These are phyloP conservation scores for Neurospora sp. DNA, from an alignment of 495 filamentous ascomycete species.

Conservation along the genomic window DNA sequence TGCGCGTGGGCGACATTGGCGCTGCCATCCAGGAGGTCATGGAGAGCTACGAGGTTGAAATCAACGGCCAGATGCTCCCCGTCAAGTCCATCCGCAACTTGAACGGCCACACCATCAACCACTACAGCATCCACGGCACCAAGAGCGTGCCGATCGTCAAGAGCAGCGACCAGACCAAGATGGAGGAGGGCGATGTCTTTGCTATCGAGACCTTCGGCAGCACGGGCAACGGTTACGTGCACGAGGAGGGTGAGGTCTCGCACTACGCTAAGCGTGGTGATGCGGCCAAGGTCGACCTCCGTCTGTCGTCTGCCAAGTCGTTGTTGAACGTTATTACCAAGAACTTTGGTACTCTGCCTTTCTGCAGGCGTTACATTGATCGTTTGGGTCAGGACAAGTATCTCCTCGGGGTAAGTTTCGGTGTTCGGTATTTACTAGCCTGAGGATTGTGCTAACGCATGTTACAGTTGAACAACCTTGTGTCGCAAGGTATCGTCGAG, in stretches of 20 bases:
- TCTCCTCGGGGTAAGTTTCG: conserved; percentile 58
- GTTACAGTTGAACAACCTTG: conserved; percentile 77
- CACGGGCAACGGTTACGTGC: conserved; percentile 78
- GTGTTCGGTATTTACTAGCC: neutral
- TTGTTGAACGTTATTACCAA: conserved; percentile 79
- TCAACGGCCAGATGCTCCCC: conserved; percentile 66
- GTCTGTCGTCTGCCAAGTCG: conserved; percentile 68
- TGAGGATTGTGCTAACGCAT: neutral
- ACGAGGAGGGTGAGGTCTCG: conserved; percentile 73
- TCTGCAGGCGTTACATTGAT: conserved; percentile 78
- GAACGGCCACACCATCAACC: conserved; percentile 81
- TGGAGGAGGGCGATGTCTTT: conserved; percentile 91
- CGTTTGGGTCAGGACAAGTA: conserved; percentile 82
- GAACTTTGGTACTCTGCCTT: conserved; percentile 85
- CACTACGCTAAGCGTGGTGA: conserved; percentile 63
- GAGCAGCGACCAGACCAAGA: conserved; percentile 67
- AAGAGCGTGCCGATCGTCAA: conserved; percentile 92
- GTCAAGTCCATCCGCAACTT: conserved; percentile 82
- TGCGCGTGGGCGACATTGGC: conserved; percentile 66
- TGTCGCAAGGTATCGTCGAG: conserved; percentile 75
- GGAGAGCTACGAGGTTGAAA: conserved; percentile 80
- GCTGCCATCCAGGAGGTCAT: conserved; percentile 74
- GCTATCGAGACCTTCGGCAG: conserved; percentile 92
- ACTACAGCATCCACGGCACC: conserved; percentile 74
- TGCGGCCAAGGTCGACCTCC: conserved; percentile 56